Percentiles rank a stretch among this genome's conserved stretches.
phyloP scores from a whole-genome alignment of 208 protist species.

The Giardia muris region DNA sequence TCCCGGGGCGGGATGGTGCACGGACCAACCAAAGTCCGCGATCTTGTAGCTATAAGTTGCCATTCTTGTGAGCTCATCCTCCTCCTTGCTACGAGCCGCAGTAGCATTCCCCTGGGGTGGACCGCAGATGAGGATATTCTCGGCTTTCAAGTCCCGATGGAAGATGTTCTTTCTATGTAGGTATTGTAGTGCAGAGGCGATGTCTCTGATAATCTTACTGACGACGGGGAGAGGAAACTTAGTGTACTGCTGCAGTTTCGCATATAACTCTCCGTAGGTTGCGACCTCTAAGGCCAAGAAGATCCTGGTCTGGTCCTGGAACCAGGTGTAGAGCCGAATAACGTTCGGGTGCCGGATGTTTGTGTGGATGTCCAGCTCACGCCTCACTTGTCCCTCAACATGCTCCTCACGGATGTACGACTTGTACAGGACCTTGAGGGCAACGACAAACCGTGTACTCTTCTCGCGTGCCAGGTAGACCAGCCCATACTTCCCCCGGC shows the following conservation, averaged over 20 bases:
- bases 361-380: slow-evolving; percentile 19
- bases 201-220: background rate
- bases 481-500: slow-evolving; percentile 18
- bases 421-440: slow-evolving; percentile 23
- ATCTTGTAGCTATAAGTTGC: background rate
- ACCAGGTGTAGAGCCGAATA: background rate
- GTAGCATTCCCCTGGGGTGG: background rate
- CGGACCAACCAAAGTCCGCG: slow-evolving; percentile 28
- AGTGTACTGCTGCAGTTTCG: background rate
- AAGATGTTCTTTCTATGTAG: slow-evolving; percentile 6
- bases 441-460: background rate
- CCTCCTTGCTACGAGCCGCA: background rate
- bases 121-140: background rate
- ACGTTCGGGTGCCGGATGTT: slow-evolving; percentile 17
- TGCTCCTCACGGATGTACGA: slow-evolving; percentile 6
- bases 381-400: background rate
- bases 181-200: background rate
- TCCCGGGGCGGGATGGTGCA: background rate
- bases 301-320: background rate
- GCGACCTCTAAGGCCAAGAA: slow-evolving; percentile 10
- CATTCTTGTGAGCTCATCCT: background rate
- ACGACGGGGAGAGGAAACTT: background rate
- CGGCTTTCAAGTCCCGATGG: slow-evolving; percentile 7
- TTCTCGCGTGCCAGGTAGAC: slow-evolving; percentile 20
- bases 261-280: background rate